phyloP scores from a whole-genome alignment of 345 rosid genomes.

The Populus ilicifolia region DNA sequence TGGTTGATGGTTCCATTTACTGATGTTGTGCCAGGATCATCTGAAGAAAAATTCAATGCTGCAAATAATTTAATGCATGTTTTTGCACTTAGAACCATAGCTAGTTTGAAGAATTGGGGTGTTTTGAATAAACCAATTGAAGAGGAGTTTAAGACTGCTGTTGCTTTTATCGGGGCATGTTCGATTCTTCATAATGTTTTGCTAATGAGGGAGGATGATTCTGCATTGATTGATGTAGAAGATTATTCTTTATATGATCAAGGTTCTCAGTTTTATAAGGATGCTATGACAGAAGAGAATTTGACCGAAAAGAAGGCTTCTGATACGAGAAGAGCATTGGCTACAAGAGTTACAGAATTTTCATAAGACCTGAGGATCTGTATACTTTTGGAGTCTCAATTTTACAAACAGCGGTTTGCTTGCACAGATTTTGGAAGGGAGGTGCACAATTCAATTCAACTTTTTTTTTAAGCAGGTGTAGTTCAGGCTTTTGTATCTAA shows the following conservation, averaged over 20 bases:
- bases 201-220: constrained; percentile 59
- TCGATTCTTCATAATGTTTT: constrained; percentile 61
- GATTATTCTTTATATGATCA: constrained; percentile 26
- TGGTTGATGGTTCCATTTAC: constrained; percentile 62
- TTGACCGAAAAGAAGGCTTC: constrained; percentile 25
- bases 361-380: constrained; percentile 13
- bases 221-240: constrained; percentile 40
- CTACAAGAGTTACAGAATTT: constrained; percentile 28
- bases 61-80: constrained; percentile 29
- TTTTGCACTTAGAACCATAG: constrained; percentile 37
- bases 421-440: neutral
- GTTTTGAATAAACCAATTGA: constrained; percentile 43
- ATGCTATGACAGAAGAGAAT: constrained; percentile 25
- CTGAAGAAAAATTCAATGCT: constrained; percentile 41
- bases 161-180: constrained; percentile 54
- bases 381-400: neutral
- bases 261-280: constrained; percentile 10
- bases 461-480: constrained; percentile 22
- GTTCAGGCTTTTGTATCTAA: constrained; percentile 15
- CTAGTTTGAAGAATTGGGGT: constrained; percentile 64
- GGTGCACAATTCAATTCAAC: neutral
- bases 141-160: constrained; percentile 51
- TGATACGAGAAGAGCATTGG: constrained; percentile 40
- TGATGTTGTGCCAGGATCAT: constrained; percentile 29
- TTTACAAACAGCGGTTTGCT: neutral